phyloP scores from a whole-genome alignment of 257 asterid species.

The Coffea eugenioides region DNA sequence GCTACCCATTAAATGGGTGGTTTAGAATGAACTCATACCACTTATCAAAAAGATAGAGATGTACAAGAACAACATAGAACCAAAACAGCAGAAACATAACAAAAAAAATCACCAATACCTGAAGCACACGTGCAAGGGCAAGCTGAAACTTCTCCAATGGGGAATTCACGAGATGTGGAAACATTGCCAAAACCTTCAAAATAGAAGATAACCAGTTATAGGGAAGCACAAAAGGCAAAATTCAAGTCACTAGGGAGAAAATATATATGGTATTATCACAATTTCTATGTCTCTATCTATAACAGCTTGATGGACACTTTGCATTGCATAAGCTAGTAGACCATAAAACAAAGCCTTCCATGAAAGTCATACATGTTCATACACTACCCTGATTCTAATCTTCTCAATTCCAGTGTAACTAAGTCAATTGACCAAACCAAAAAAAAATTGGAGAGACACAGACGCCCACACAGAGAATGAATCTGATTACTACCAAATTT shows the following conservation, averaged over 20 bases:
- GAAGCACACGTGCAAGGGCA: constrained; percentile 72
- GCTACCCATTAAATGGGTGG: not conserved
- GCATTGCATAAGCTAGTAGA: no score
- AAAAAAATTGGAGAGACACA: not conserved
- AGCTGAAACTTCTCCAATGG: constrained; percentile 79
- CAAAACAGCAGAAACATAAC: not conserved
- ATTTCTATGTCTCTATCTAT: not conserved
- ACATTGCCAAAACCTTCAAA: constrained; percentile 68
- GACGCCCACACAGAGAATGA: not conserved
- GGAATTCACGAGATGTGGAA: constrained; percentile 74
- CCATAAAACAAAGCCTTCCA: not conserved
- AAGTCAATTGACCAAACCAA: not conserved
- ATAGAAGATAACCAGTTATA: constrained; percentile 27
- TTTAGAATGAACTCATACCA: not conserved
- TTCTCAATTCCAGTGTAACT: not conserved
- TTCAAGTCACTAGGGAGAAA: not conserved
- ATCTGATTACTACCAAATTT: not conserved
- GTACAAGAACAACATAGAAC: not conserved
- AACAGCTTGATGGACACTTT: no score
- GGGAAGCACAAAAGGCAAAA: constrained; percentile 10
- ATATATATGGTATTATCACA: not conserved
- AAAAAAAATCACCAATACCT: constrained; percentile 45
- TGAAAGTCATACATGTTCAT: not conserved
- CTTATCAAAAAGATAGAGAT: constrained; percentile 4
- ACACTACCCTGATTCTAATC: not conserved